Conservation (phyloP, 352 stramenopile species). For the Chrysophaeum taylorii region DNA sequence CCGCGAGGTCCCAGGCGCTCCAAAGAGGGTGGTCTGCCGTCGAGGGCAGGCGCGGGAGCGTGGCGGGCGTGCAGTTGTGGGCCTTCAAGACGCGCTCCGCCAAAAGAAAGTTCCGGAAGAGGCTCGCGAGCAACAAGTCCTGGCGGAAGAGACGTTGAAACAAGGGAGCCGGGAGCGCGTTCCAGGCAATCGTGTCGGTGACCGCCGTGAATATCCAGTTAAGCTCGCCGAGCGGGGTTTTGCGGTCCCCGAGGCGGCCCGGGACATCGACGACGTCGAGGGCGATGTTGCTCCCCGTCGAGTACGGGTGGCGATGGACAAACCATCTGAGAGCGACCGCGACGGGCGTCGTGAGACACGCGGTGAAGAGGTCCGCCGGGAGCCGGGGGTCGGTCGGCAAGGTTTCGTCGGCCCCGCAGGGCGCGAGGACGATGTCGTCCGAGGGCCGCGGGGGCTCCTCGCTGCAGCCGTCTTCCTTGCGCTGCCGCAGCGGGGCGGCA, state of each 20-base stretch:
- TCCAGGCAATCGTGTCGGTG: constrained; percentile 99
- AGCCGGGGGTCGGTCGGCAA: constrained; percentile 91
- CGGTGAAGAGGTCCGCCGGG: constrained; percentile 98
- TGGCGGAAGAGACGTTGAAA: constrained; percentile 99
- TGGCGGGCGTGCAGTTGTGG: constrained; percentile 72
- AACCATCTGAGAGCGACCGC: constrained; percentile 96
- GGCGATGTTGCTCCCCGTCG: too few relatives aligned
- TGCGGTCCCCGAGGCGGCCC: constrained; percentile 79
- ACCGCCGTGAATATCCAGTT: constrained; percentile 99
- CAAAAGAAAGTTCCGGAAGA: constrained; percentile 97
- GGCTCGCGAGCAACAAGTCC: constrained; percentile 90
- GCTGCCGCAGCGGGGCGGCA: constrained; percentile 27
- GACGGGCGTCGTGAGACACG: constrained; percentile 97
- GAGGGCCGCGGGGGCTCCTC: too few relatives aligned
- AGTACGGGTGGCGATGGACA: constrained; percentile 45
- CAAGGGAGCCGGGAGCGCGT: constrained; percentile 82
- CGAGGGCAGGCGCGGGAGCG: constrained; percentile 80
- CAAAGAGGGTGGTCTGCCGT: constrained; percentile 93
- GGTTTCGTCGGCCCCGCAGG: constrained; percentile 80
- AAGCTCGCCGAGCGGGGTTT: constrained; percentile 85
- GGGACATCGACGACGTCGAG: constrained; percentile 59
- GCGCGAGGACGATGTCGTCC: constrained; percentile 87
- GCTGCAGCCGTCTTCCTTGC: constrained; percentile 24
- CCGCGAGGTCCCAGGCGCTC: constrained; percentile 94
- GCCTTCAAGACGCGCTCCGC: constrained; percentile 84